A percentile compares a stretch with the other conserved stretches of the same genome.
phyloP scores from a whole-genome alignment of 1,284 basidiomycete species.

The Amylostereum areolatum region DNA sequence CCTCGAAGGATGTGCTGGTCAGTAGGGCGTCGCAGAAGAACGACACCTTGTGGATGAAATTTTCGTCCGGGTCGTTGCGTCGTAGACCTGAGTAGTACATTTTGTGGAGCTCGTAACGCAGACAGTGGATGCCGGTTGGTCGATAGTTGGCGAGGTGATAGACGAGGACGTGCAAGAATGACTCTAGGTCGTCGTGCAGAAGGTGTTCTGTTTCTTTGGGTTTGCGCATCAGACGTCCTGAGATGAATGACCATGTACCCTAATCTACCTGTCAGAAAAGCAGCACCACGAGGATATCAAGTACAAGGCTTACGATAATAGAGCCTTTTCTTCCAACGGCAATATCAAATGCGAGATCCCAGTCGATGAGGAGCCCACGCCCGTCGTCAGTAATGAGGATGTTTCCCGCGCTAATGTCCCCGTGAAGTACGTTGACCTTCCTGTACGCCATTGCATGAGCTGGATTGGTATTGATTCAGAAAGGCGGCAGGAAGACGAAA shows the following conservation, averaged over 20 bases:
- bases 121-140: too few species aligned
- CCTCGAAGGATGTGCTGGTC: too few species aligned
- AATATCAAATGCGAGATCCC: background rate
- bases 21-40: too few species aligned
- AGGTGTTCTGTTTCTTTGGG: background rate
- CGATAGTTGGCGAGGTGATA: too few species aligned
- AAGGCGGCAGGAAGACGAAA: too few species aligned
- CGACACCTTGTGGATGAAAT: too few species aligned
- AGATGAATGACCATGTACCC: constrained; percentile 3
- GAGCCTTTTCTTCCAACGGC: background rate
- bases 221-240: background rate
- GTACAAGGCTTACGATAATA: background rate
- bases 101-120: too few species aligned
- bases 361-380: background rate
- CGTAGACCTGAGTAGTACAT: too few species aligned
- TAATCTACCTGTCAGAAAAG: background rate
- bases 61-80: too few species aligned
- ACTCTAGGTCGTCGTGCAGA: background rate
- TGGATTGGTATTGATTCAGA: too few species aligned
- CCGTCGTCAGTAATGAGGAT: background rate
- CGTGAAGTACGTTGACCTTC: background rate
- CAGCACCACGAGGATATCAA: background rate
- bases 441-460: background rate
- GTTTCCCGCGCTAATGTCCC: background rate
- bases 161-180: background rate